These are phyloP conservation scores for Populus trichocarpa DNA, from an alignment of 441 rosid species.

Conservation along the genomic window DNA sequence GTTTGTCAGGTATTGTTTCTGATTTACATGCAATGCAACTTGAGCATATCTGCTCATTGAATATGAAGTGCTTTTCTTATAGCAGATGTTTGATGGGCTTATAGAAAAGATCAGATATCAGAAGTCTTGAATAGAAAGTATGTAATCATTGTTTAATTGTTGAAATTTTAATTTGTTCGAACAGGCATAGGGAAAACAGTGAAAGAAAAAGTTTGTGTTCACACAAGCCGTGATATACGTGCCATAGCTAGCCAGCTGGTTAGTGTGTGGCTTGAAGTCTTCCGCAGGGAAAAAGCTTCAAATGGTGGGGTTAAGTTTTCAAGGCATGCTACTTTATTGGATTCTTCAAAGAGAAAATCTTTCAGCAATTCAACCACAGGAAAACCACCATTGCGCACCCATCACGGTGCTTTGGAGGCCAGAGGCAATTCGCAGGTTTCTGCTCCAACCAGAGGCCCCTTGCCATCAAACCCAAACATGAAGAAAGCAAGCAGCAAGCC, in stretches of 20 bases:
- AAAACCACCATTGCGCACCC: constrained; percentile 51
- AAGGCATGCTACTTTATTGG: constrained; percentile 40
- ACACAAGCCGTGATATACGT: constrained; percentile 99
- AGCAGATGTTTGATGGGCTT: background rate
- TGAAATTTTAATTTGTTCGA: constrained; percentile 22
- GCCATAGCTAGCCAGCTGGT: constrained; percentile 99
- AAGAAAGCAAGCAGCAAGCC: constrained; percentile 43
- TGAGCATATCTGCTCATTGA: background rate
- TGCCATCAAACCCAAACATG: constrained; percentile 21
- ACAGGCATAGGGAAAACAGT: constrained; percentile 99
- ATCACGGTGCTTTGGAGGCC: constrained; percentile 36
- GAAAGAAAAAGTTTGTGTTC: constrained; percentile 96
- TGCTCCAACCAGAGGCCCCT: constrained; percentile 34
- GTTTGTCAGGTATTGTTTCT: constrained; percentile 71
- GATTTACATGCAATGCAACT: constrained; percentile 7
- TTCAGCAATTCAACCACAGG: constrained; percentile 42
- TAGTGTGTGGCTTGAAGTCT: constrained; percentile 94
- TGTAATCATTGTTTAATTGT: background rate
- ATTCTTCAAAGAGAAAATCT: constrained; percentile 49
- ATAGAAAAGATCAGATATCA: background rate
- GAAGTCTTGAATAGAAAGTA: background rate
- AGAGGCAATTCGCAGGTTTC: constrained; percentile 34
- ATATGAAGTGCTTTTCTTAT: background rate
- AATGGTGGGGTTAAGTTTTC: constrained; percentile 46
- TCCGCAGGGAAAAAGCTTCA: constrained; percentile 87